Conservation (phyloP, 116 monocot genomes). For the Papilionanthe hybrid region DNA sequence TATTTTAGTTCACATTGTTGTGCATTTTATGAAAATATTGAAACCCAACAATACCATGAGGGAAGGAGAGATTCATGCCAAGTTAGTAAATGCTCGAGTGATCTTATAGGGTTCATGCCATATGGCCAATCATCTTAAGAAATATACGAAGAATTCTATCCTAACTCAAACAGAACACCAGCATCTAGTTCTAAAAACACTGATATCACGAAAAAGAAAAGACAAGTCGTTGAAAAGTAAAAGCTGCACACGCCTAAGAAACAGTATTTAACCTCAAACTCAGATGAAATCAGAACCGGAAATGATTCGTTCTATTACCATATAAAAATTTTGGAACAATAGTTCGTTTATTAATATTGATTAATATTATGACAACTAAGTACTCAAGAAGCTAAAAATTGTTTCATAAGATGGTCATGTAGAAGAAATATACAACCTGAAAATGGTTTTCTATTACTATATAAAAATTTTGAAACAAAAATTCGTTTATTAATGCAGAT, state of each 20-base stretch:
- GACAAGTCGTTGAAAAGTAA: background rate
- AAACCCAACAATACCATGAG: background rate
- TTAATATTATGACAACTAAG: no score
- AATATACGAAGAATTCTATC: background rate
- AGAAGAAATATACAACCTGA: no score
- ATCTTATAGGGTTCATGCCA: background rate
- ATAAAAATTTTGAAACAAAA: background rate
- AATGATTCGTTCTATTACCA: background rate
- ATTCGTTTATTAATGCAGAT: background rate
- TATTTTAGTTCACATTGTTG: background rate
- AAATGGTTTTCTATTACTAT: background rate
- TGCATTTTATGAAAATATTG: background rate
- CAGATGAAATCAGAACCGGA: background rate
- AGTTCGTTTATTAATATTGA: no score
- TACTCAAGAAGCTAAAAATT: no score
- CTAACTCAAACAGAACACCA: background rate
- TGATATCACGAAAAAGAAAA: background rate
- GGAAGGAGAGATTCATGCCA: background rate
- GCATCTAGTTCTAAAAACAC: background rate
- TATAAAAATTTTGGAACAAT: no score
- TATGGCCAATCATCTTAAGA: background rate
- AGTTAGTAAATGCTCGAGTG: background rate
- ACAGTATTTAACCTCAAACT: background rate
- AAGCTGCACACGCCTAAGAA: background rate
- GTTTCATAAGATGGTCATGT: no score